phyloP scores from a whole-genome alignment of 2,329 filamentous ascomycete species.

The Pestalotiopsis sp. region DNA sequence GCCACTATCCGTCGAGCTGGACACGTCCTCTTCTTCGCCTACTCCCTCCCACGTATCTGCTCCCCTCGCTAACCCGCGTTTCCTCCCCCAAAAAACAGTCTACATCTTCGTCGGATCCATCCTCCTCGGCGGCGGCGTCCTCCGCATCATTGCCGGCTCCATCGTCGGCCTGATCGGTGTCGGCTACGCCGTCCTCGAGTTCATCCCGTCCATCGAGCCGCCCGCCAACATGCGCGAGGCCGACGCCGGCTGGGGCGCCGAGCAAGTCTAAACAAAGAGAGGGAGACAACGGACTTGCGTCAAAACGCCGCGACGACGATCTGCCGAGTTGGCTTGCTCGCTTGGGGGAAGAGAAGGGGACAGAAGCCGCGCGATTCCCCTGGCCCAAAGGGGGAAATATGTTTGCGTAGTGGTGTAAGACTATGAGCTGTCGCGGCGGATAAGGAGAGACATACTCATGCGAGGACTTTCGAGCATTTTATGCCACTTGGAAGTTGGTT shows the following conservation, averaged over 20 bases:
- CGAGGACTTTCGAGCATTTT: background rate
- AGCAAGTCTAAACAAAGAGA: slow-evolving; percentile 61
- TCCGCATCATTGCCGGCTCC: slow-evolving; percentile 74
- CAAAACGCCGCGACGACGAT: no score
- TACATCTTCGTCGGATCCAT: slow-evolving; percentile 95
- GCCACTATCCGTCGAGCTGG: no score
- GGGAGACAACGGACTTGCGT: background rate
- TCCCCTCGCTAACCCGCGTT: background rate
- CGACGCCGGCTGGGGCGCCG: slow-evolving; percentile 74
- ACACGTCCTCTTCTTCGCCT: background rate
- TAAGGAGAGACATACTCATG: background rate
- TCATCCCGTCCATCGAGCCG: slow-evolving; percentile 76
- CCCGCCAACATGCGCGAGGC: slow-evolving; percentile 81
- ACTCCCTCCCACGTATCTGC: background rate
- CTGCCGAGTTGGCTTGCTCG: background rate
- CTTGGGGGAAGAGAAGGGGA: background rate
- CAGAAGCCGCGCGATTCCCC: background rate
- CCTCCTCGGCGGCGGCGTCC: slow-evolving; percentile 66
- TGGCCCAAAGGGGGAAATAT: background rate
- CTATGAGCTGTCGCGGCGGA: background rate
- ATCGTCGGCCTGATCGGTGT: slow-evolving; percentile 78
- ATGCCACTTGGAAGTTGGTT: background rate
- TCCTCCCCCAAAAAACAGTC: slow-evolving; percentile 52
- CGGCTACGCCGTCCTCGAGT: slow-evolving; percentile 74
- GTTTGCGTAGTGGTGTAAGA: background rate